These are phyloP conservation scores for Cystobasidium sp. DNA, from an alignment of 1,284 basidiomycete species.

Conservation along the genomic window DNA sequence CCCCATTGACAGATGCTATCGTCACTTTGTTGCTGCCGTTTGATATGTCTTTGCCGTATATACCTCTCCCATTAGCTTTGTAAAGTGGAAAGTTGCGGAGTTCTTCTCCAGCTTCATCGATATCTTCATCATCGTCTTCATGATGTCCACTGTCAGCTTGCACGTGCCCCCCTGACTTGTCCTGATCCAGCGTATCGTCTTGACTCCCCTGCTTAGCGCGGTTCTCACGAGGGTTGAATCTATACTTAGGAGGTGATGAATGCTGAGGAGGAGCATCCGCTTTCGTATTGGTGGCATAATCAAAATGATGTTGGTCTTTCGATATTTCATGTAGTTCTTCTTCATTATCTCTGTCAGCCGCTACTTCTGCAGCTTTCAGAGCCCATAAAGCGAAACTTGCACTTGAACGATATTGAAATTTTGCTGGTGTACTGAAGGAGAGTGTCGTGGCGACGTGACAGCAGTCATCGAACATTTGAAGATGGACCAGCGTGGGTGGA, in stretches of 20 bases:
- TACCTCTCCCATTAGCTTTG: slow-evolving; percentile 15
- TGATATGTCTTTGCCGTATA: not conserved
- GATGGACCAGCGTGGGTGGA: slow-evolving; percentile 61
- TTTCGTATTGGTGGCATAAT: slow-evolving; percentile 32
- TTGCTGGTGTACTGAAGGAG: slow-evolving; percentile 57
- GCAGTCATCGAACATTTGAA: slow-evolving; percentile 59
- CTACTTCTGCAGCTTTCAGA: slow-evolving; percentile 45
- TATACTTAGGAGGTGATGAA: slow-evolving; percentile 28
- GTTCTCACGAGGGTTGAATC: slow-evolving; percentile 8
- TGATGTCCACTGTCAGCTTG: not conserved
- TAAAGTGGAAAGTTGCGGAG: slow-evolving; percentile 6
- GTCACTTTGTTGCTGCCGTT: not conserved
- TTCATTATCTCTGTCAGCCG: slow-evolving; percentile 8
- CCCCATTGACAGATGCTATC: slow-evolving; percentile 1
- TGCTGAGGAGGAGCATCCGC: slow-evolving; percentile 21
- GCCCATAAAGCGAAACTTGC: slow-evolving; percentile 51
- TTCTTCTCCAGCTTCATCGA: slow-evolving; percentile 1
- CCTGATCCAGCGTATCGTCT: not conserved
- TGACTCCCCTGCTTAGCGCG: not conserved
- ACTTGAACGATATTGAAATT: slow-evolving; percentile 51
- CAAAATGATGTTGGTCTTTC: slow-evolving; percentile 24
- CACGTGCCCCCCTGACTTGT: too few species aligned
- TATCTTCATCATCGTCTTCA: not conserved
- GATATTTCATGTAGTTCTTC: not conserved
- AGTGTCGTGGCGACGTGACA: slow-evolving; percentile 58